phyloP scores from a whole-genome alignment of 106 monocot species.

The Apostasia ramifera region DNA sequence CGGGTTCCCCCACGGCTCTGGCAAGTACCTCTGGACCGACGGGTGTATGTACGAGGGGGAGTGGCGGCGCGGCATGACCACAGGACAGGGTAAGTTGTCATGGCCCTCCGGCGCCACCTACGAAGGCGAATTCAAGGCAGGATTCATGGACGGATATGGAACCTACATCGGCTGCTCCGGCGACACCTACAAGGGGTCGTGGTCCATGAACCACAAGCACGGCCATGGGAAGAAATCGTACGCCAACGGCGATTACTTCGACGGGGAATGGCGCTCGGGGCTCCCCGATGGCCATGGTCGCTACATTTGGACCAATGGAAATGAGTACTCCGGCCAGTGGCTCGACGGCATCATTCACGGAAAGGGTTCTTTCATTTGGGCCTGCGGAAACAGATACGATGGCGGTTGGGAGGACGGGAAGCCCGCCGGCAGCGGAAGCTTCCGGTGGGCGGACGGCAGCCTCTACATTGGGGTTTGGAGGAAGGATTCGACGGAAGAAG shows the following conservation, averaged over 20 bases:
- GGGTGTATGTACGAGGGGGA: slow-evolving; percentile 98
- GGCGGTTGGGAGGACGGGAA: slow-evolving; percentile 77
- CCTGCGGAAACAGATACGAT: slow-evolving; percentile 68
- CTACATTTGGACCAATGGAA: slow-evolving; percentile 67
- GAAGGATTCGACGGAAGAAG: slow-evolving; percentile 12
- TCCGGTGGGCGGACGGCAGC: slow-evolving; percentile 75
- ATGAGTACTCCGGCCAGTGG: slow-evolving; percentile 74
- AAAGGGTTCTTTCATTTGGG: slow-evolving; percentile 51
- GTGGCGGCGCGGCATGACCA: slow-evolving; percentile 62
- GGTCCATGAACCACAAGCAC: slow-evolving; percentile 81
- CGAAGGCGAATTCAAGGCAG: slow-evolving; percentile 85
- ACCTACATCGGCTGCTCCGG: slow-evolving; percentile 73
- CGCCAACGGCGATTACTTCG: slow-evolving; percentile 78
- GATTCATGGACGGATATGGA: slow-evolving; percentile 82
- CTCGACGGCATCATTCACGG: slow-evolving; percentile 52
- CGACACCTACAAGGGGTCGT: slow-evolving; percentile 69
- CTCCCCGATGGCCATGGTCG: slow-evolving; percentile 69
- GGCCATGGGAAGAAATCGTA: slow-evolving; percentile 56
- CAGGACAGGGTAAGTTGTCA: slow-evolving; percentile 79
- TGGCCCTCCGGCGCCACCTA: slow-evolving; percentile 94
- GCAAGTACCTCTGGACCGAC: slow-evolving; percentile 93
- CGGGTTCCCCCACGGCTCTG: slow-evolving; percentile 62
- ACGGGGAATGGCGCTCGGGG: slow-evolving; percentile 74
- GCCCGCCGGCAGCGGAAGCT: slow-evolving; percentile 57
- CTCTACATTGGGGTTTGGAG: slow-evolving; percentile 76